Evolutionary conservation across 2,329 filamentous ascomycete species (phyloP).

Genomic region (Graphium sp.): DNA sequence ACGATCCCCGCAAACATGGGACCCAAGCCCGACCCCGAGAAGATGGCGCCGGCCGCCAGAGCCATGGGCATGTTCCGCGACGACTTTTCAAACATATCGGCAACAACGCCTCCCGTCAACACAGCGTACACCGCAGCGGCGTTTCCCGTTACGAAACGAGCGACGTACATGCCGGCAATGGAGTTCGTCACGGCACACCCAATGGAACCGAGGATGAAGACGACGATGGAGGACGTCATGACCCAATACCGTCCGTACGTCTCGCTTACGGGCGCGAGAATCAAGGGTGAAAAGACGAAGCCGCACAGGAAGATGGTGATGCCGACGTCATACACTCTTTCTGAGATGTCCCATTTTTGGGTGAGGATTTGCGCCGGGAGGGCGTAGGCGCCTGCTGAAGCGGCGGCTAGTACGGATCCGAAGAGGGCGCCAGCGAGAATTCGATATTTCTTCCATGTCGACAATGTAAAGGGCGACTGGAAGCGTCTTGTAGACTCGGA

Average conservation of each 20-base stretch:
- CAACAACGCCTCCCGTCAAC: slow-evolving; percentile 47
- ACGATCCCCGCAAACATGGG: slow-evolving; percentile 43
- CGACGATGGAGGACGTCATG: slow-evolving; percentile 12
- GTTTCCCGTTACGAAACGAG: slow-evolving; percentile 44
- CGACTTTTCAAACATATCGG: slow-evolving; percentile 46
- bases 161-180: slow-evolving; percentile 43
- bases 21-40: slow-evolving; percentile 47
- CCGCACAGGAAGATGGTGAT: slow-evolving; percentile 48
- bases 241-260: slow-evolving; percentile 25
- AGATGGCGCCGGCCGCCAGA: slow-evolving; percentile 41
- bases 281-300: slow-evolving; percentile 51
- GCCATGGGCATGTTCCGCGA: slow-evolving; percentile 55
- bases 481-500: too few species aligned
- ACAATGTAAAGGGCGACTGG: slow-evolving; percentile 5
- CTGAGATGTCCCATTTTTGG: slow-evolving; percentile 36
- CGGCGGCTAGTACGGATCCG: slow-evolving; percentile 43
- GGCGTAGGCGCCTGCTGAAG: slow-evolving; percentile 46
- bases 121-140: slow-evolving; percentile 30
- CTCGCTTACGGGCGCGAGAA: slow-evolving; percentile 51
- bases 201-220: slow-evolving; percentile 21
- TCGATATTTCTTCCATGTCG: slow-evolving; percentile 7
- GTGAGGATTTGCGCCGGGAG: slow-evolving; percentile 37
- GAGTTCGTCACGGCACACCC: slow-evolving; percentile 41
- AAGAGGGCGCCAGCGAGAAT: slow-evolving; percentile 10
- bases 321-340: slow-evolving; percentile 37